phyloP scores from a whole-genome alignment of 1,284 basidiomycete genomes.

The Trametes polyzona region DNA sequence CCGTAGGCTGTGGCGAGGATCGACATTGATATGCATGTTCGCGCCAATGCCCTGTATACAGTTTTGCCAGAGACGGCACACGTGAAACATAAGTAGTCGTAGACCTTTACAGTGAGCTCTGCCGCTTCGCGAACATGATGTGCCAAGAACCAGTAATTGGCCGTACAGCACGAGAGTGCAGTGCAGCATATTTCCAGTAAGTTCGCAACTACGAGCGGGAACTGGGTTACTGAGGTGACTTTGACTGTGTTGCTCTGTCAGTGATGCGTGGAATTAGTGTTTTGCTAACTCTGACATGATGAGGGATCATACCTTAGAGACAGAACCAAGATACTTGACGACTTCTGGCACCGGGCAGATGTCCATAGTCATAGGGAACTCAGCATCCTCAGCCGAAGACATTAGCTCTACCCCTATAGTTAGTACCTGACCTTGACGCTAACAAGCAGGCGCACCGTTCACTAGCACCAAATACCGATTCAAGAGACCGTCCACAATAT shows the following conservation, averaged over 20 bases:
- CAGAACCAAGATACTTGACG: neutral
- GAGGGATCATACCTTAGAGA: neutral
- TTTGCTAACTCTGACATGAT: neutral
- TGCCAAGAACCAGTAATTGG: conserved; percentile 50
- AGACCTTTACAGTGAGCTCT: conserved; percentile 44
- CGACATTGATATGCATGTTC: conserved; percentile 38
- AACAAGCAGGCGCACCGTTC: conserved; percentile 5
- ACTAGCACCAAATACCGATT: conserved; percentile 38
- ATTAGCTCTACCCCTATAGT: conserved; percentile 9
- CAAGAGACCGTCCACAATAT: conserved; percentile 47
- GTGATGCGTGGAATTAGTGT: neutral
- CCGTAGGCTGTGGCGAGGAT: conserved; percentile 28
- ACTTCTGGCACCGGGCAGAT: neutral
- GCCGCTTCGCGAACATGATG: conserved; percentile 48
- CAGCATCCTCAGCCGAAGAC: neutral
- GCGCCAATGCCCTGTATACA: conserved; percentile 45
- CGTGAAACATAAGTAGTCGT: conserved; percentile 49
- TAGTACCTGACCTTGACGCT: neutral
- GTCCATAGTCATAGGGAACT: conserved; percentile 5
- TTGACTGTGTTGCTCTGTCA: neutral
- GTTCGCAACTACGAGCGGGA: conserved; percentile 50
- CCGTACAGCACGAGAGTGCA: conserved; percentile 44
- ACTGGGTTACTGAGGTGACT: conserved; percentile 32
- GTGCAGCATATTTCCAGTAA: conserved; percentile 48
- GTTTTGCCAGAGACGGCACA: conserved; percentile 40